A percentile compares a stretch with the other conserved stretches of the same genome.
These are phyloP conservation scores for Waltiozyma sp. DNA, from an alignment of 1,139 yeast species.

Conservation along the genomic window DNA sequence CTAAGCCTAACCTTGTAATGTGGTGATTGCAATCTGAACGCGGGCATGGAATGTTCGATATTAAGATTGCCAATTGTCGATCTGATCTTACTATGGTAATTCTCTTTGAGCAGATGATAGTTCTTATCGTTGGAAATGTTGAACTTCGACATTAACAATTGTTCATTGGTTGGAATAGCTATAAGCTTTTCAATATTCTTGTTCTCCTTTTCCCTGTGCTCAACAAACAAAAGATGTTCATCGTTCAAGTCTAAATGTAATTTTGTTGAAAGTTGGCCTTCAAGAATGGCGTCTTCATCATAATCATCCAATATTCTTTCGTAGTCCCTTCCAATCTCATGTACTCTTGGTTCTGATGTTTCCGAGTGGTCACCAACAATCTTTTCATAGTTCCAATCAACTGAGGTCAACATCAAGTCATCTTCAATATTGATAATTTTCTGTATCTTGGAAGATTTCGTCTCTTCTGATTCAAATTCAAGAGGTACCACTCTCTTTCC, in stretches of 20 bases:
- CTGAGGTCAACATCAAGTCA: constrained; percentile 60
- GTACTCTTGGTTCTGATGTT: not conserved
- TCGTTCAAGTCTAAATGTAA: constrained; percentile 78
- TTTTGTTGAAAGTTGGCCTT: constrained; percentile 47
- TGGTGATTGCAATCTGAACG: constrained; percentile 79
- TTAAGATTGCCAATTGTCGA: constrained; percentile 85
- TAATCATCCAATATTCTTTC: constrained; percentile 23
- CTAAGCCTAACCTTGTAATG: constrained; percentile 73
- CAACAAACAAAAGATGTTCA: constrained; percentile 60
- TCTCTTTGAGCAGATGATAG: constrained; percentile 72
- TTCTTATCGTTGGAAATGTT: constrained; percentile 83
- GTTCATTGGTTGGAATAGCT: constrained; percentile 37
- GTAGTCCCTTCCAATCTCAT: not conserved
- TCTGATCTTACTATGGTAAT: constrained; percentile 85
- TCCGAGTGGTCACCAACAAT: constrained; percentile 37
- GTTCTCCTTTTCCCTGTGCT: constrained; percentile 22
- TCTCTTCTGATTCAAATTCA: constrained; percentile 8
- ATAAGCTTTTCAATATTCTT: constrained; percentile 23
- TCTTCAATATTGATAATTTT: constrained; percentile 25
- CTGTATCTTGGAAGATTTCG: constrained; percentile 5
- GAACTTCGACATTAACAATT: constrained; percentile 42
- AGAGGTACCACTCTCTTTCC: constrained; percentile 10
- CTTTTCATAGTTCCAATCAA: constrained; percentile 74
- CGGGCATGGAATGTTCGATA: constrained; percentile 89
- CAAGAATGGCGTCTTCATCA: constrained; percentile 70